Conservation (phyloP, 768 basidiomycete species). For the Termitomyces heimii region DNA sequence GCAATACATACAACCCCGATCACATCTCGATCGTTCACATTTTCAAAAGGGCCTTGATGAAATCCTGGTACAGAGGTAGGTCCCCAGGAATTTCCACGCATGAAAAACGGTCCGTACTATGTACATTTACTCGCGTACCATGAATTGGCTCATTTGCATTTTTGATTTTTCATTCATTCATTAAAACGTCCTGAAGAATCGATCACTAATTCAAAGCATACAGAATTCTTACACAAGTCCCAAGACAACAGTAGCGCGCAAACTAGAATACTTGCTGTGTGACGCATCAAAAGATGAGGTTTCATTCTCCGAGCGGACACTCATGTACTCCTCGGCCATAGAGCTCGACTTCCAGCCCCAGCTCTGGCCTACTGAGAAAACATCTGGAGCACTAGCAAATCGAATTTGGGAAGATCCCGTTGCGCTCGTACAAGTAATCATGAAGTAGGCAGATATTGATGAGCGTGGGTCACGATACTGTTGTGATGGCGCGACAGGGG, state of each 20-base stretch:
- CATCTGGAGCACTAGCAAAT: conserved; percentile 83
- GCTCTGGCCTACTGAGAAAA: conserved; percentile 78
- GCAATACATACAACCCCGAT: not conserved
- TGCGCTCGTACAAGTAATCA: conserved; percentile 74
- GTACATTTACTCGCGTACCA: no score
- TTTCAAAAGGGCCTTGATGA: no score
- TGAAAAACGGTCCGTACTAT: no score
- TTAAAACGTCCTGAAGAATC: not conserved
- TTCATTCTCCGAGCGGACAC: conserved; percentile 30
- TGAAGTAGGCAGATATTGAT: conserved; percentile 74
- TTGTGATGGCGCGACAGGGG: conserved; percentile 47
- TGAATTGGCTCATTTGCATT: not conserved
- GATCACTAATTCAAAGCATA: not conserved
- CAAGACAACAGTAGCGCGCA: conserved; percentile 75
- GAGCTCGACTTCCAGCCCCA: conserved; percentile 88
- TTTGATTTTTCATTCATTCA: not conserved
- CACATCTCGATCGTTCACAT: not conserved
- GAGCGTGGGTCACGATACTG: conserved; percentile 75
- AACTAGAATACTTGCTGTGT: conserved; percentile 45
- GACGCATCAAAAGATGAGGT: conserved; percentile 12
- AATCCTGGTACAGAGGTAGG: no score
- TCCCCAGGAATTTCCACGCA: no score
- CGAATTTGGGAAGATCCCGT: conserved; percentile 78
- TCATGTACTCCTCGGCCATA: conserved; percentile 43
- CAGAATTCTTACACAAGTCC: conserved; percentile 54